Base-by-base conservation (phyloP, 306 rosid species). In the Acacia acuminata region DNA sequence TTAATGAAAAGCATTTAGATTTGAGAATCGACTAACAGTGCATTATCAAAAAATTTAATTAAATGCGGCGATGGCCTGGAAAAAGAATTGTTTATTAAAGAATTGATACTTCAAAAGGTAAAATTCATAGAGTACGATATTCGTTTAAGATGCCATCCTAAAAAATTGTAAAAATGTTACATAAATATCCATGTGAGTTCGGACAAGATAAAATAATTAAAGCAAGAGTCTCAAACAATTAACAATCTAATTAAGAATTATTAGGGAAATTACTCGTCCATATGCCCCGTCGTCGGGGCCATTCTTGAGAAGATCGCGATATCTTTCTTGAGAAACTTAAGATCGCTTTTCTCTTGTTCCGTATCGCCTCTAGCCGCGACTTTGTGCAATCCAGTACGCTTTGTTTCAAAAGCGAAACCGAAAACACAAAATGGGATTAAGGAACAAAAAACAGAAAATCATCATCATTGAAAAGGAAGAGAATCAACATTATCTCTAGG, bases 201-300 rank as follows among this genome's bases (percentile, higher is more conserved):
- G n/a, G n/a, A n/a, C n/a, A n/a, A n/a, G n/a, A n/a, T n/a, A n/a
- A n/a, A n/a, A n/a, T n/a, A n/a, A n/a, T n/a, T n/a, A n/a, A n/a
- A n/a, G n/a, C n/a, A n/a, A n/a, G n/a, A n/a, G n/a, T n/a, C n/a
- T n/a, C n/a, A n/a, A n/a, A n/a, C n/a, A n/a, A n/a, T n/a, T n/a
- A n/a, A n/a, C n/a, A n/a, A n/a, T n/a, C n/a, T n/a, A n/a, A n/a
- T n/a, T n/a, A n/a, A n/a, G n/a, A n/a, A n/a, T n/a, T n/a, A n/a
- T n/a, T n/a, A n/a, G n/a, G n/a, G n/a, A n/a, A n/a, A n/a, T 82
- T 88, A 96, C 98, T 96, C 98, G 90, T 76, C 85, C 90, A 69
- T 89, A 96, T 45, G 99, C 97, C 80, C 91, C 88, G 88, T 87
- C 82, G 70, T 86, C 94, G 55, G 82, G 91, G 78, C 77, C 84